phyloP scores from a whole-genome alignment of 192 early-diverging fungal genomes.

The Pilobolus umbonatus region DNA sequence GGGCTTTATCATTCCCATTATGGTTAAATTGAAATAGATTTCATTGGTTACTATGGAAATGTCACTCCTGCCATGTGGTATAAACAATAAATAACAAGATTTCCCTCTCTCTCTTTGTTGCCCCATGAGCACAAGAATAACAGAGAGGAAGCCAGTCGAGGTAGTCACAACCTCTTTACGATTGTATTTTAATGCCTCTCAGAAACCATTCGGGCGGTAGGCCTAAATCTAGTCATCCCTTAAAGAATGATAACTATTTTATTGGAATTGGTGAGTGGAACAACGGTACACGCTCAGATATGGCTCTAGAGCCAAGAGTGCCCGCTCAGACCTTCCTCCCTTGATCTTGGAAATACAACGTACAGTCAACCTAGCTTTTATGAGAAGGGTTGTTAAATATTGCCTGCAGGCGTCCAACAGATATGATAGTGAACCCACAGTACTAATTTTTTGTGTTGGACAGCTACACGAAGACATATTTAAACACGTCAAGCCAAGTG shows the following conservation, averaged over 20 bases:
- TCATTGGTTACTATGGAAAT: too few species aligned
- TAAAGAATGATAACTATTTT: constrained; percentile 7
- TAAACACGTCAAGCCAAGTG: background rate
- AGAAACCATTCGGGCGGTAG: too few species aligned
- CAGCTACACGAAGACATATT: background rate
- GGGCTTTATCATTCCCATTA: too few species aligned
- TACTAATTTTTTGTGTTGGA: background rate
- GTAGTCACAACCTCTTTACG: too few species aligned
- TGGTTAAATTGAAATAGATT: too few species aligned
- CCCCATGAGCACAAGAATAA: too few species aligned
- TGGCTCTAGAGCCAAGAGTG: constrained; percentile 3
- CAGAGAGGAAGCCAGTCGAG: too few species aligned
- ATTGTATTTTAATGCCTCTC: too few species aligned
- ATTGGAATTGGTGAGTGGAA: background rate
- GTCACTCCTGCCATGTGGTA: too few species aligned
- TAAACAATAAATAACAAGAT: too few species aligned
- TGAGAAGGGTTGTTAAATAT: constrained; percentile 4
- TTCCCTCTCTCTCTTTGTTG: too few species aligned
- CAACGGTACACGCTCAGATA: constrained; percentile 8
- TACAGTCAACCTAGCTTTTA: background rate
- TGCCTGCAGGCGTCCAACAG: background rate
- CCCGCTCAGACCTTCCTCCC: constrained; percentile 3
- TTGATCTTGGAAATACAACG: constrained; percentile 2
- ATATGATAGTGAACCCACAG: constrained; percentile 1
- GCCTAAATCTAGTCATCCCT: too few species aligned